Evolutionary conservation across 2,329 filamentous ascomycete species (phyloP).

Genomic region (Scedosporium boydii): DNA sequence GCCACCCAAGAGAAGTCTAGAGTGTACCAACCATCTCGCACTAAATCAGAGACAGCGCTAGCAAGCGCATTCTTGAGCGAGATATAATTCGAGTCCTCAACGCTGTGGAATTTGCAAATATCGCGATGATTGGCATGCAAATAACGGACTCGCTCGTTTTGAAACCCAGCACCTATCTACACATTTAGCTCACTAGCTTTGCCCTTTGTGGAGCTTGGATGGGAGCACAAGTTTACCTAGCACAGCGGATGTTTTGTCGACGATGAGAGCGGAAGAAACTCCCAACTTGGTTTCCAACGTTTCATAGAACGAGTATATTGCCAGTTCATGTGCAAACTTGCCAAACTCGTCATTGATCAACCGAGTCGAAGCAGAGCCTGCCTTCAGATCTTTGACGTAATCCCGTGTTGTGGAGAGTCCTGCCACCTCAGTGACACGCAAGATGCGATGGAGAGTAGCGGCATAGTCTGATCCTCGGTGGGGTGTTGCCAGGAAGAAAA

Average conservation of each 20-base stretch:
- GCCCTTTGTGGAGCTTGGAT: not conserved
- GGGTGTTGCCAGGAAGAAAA: constrained; percentile 26
- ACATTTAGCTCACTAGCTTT: not conserved
- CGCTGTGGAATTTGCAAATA: constrained; percentile 21
- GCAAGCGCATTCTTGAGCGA: constrained; percentile 9
- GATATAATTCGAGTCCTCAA: constrained; percentile 17
- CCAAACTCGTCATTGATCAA: constrained; percentile 24
- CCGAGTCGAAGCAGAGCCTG: constrained; percentile 14
- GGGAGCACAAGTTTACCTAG: constrained; percentile 13
- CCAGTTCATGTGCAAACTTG: constrained; percentile 14
- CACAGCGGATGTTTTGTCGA: constrained; percentile 22
- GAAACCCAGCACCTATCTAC: constrained; percentile 11
- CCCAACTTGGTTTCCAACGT: constrained; percentile 17
- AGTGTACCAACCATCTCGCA: not conserved
- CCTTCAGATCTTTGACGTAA: constrained; percentile 17
- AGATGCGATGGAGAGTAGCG: constrained; percentile 15
- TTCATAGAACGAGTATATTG: constrained; percentile 25
- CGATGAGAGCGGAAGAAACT: constrained; percentile 15
- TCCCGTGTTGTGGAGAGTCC: constrained; percentile 8
- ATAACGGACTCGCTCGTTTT: constrained; percentile 15
- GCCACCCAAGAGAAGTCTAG: no score
- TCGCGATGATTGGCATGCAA: constrained; percentile 19
- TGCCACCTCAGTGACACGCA: constrained; percentile 11
- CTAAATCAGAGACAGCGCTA: not conserved
- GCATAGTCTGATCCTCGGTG: constrained; percentile 23